phyloP scores from a whole-genome alignment of 2,329 filamentous ascomycete genomes.

The Sporothrix sp. region DNA sequence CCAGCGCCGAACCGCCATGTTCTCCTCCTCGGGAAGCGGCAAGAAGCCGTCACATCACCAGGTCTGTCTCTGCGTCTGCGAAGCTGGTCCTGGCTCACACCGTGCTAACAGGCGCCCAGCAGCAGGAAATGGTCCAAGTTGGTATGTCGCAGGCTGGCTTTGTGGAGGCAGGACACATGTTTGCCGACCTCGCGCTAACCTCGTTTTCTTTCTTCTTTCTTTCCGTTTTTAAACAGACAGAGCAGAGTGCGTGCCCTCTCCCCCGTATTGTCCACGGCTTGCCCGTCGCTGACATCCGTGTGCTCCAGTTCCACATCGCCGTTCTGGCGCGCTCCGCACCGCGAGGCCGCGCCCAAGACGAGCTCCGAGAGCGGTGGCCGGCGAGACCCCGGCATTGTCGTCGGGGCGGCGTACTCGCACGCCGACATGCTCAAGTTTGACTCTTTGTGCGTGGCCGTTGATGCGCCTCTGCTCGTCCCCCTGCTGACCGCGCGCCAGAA shows the following conservation, averaged over 20 bases:
- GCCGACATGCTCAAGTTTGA: constrained; percentile 88
- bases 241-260: constrained; percentile 45
- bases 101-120: constrained; percentile 29
- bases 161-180: not conserved
- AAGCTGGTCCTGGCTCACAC: constrained; percentile 8
- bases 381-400: constrained; percentile 60
- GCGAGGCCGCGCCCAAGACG: constrained; percentile 44
- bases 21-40: constrained; percentile 53
- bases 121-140: constrained; percentile 98
- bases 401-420: constrained; percentile 93
- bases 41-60: constrained; percentile 66
- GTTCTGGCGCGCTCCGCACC: constrained; percentile 66
- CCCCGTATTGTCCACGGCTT: not conserved
- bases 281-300: constrained; percentile 22
- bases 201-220: constrained; percentile 17
- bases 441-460: constrained; percentile 51
- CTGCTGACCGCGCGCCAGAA: constrained; percentile 33
- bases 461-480: constrained; percentile 48
- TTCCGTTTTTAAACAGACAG: constrained; percentile 39
- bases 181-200: too few species aligned
- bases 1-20: constrained; percentile 35
- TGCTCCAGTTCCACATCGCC: constrained; percentile 63
- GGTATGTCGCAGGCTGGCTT: constrained; percentile 50
- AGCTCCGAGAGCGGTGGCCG: constrained; percentile 27
- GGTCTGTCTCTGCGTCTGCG: constrained; percentile 39